phyloP scores from a whole-genome alignment of 1,284 basidiomycete species.

The Rhodotorula sp. region DNA sequence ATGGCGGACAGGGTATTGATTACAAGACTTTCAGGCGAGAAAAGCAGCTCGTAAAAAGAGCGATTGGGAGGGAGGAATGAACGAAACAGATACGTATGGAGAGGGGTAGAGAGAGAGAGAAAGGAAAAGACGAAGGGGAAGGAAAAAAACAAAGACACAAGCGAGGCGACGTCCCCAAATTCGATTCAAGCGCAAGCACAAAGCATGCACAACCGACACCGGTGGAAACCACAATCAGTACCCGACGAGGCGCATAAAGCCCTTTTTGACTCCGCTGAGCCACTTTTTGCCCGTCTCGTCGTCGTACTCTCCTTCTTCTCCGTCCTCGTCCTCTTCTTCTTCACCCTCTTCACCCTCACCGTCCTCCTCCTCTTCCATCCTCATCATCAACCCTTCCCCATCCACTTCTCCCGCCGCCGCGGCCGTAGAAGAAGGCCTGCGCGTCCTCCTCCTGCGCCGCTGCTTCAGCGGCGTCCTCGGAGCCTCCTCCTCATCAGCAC shows the following conservation, averaged over 20 bases:
- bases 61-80: too few species aligned
- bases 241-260: constrained; percentile 13
- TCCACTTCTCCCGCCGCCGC: too few species aligned
- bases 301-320: not conserved
- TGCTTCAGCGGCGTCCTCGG: too few species aligned
- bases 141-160: not conserved
- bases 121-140: not conserved
- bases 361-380: not conserved
- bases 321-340: not conserved
- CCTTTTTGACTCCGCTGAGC: constrained; percentile 4
- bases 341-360: not conserved
- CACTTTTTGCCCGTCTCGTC: not conserved
- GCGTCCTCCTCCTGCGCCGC: not conserved
- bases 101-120: too few species aligned
- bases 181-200: not conserved
- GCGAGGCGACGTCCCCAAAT: not conserved
- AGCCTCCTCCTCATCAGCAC: too few species aligned
- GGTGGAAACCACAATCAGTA: not conserved
- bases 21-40: too few species aligned
- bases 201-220: not conserved
- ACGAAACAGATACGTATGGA: too few species aligned
- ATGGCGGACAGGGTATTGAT: too few species aligned
- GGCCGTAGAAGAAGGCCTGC: not conserved
- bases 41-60: too few species aligned
- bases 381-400: too few species aligned